Evolutionary conservation across 371 early-diverging fungal genomes (phyloP).

Genomic region (Apophysomyces ossiformis): DNA sequence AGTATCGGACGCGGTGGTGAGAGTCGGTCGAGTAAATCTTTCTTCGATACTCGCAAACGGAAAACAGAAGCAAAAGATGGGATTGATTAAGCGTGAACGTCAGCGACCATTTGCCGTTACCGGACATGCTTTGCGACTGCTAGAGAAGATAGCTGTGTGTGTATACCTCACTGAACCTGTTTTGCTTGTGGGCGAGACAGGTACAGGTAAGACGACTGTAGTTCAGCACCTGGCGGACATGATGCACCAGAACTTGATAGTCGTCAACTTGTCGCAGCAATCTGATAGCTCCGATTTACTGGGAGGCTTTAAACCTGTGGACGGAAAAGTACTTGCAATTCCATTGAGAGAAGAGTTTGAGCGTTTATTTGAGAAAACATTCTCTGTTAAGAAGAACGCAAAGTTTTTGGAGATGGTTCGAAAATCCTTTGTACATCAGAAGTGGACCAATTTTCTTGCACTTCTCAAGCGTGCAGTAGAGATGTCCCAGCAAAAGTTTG

Average conservation of each 20-base stretch:
- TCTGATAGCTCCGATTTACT: slow-evolving; percentile 97
- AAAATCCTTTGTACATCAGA: slow-evolving; percentile 68
- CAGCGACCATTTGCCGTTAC: slow-evolving; percentile 82
- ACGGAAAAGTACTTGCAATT: slow-evolving; percentile 78
- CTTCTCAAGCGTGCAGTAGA: slow-evolving; percentile 74
- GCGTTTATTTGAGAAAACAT: slow-evolving; percentile 82
- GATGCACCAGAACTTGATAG: slow-evolving; percentile 79
- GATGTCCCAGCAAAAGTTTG: slow-evolving; percentile 75
- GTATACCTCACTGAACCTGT: slow-evolving; percentile 88
- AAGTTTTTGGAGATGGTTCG: slow-evolving; percentile 84
- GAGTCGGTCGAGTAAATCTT: slow-evolving; percentile 76
- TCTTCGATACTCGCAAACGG: slow-evolving; percentile 40
- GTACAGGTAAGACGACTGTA: slow-evolving; percentile 99
- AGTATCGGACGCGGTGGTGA: slow-evolving; percentile 47
- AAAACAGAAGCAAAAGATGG: slow-evolving; percentile 36
- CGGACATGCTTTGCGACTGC: slow-evolving; percentile 70
- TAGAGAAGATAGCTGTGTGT: slow-evolving; percentile 87
- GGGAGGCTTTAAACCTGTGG: slow-evolving; percentile 98
- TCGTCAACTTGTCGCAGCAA: slow-evolving; percentile 98
- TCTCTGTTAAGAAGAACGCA: slow-evolving; percentile 85
- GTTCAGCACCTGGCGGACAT: slow-evolving; percentile 94
- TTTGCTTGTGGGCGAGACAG: slow-evolving; percentile 98
- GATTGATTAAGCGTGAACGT: slow-evolving; percentile 39
- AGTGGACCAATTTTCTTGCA: slow-evolving; percentile 82
- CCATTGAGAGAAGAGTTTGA: slow-evolving; percentile 89